Conservation (phyloP, 2,329 filamentous ascomycete genomes). For the Diaporthe australafricana region DNA sequence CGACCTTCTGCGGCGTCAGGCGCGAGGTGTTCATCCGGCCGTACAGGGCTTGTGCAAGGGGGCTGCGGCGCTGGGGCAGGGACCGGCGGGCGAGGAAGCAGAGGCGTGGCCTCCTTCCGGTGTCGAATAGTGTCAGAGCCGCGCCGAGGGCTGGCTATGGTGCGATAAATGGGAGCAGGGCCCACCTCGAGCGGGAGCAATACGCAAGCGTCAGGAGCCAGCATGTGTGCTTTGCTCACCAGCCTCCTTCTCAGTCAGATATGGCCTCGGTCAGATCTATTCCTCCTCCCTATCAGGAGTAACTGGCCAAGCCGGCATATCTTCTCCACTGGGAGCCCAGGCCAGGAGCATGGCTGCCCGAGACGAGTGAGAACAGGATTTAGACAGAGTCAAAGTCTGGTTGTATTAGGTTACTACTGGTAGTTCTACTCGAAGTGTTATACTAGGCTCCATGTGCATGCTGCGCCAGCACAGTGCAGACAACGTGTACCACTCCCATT, state of each 20-base stretch:
- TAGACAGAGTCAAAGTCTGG: not conserved
- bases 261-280: not conserved
- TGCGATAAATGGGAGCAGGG: not conserved
- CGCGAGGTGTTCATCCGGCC: not conserved
- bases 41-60: not conserved
- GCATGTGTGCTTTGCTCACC: not conserved
- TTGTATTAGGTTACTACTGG: not conserved
- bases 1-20: not conserved
- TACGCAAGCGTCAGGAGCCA: not conserved
- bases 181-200: not conserved
- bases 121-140: not conserved
- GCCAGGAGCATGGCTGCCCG: not conserved
- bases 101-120: not conserved
- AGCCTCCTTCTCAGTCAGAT: not conserved
- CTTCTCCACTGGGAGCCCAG: too few relatives aligned
- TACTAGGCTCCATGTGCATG: not conserved
- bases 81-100: not conserved
- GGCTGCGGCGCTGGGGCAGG: fast-evolving
- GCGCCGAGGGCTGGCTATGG: not conserved
- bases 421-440: not conserved
- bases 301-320: not conserved
- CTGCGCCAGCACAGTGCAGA: not conserved
- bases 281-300: not conserved
- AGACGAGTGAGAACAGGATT: not conserved
- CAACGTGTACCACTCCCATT: too few relatives aligned